Evolutionary conservation across 257 asterid species (phyloP).

Genomic region (Rauvolfia tetraphylla): DNA sequence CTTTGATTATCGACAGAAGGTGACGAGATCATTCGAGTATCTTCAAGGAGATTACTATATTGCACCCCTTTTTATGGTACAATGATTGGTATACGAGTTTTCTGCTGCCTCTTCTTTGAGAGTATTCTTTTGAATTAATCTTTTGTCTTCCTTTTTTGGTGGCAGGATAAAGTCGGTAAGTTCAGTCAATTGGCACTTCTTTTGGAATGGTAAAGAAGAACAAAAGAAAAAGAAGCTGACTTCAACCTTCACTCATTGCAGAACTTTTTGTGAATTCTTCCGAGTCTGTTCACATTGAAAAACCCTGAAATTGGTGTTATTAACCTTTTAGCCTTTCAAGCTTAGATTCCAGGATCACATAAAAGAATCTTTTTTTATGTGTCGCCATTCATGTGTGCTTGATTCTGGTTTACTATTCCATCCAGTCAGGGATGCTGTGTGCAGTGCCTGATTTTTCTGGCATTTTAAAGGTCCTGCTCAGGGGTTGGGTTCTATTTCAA

Average conservation of each 20-base stretch:
- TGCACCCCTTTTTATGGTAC: constrained; percentile 82
- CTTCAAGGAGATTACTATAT: constrained; percentile 95
- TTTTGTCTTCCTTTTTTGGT: constrained; percentile 14
- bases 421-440: neutral
- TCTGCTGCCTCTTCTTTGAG: neutral
- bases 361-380: neutral
- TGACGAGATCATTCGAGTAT: constrained; percentile 78
- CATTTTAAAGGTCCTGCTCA: neutral
- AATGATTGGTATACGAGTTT: constrained; percentile 3
- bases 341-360: neutral
- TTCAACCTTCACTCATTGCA: neutral
- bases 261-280: neutral
- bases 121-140: neutral
- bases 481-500: neutral
- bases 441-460: neutral
- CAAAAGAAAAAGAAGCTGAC: neutral
- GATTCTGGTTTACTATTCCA: neutral
- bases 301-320: neutral
- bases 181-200: constrained; percentile 19
- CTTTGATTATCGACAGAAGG: constrained; percentile 93
- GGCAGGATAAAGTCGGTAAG: constrained; percentile 98
- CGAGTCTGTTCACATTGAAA: neutral
- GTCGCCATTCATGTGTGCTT: neutral
- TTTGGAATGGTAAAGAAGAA: constrained; percentile 2
- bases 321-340: neutral